Evolutionary conservation across 345 rosid species (phyloP).

Genomic region (Lepidium aucheri): DNA sequence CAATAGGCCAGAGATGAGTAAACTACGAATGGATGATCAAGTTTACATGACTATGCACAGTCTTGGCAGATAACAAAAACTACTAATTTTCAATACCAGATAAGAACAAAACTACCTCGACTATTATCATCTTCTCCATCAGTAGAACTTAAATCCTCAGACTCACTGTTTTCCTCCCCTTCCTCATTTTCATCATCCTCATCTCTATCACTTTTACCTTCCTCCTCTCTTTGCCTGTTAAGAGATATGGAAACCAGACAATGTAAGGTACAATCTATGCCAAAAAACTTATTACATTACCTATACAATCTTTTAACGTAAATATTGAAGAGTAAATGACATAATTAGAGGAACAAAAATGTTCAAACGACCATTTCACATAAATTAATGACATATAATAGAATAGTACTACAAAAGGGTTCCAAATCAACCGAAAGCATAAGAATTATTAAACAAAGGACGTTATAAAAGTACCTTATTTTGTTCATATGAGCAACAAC

Average conservation of each 20-base stretch:
- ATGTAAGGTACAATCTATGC: not conserved
- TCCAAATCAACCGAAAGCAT: not conserved
- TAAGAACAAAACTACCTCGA: conserved; percentile 21
- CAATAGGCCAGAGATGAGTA: not conserved
- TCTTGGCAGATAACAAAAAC: not conserved
- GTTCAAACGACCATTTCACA: not conserved
- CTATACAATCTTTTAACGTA: not conserved
- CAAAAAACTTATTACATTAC: not conserved
- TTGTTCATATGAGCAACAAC: conserved; percentile 36
- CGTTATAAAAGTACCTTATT: conserved; percentile 35
- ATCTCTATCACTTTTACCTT: conserved; percentile 46
- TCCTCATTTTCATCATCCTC: conserved; percentile 35
- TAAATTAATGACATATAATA: not conserved
- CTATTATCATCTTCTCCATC: conserved; percentile 31
- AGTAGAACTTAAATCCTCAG: conserved; percentile 29
- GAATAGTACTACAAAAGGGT: not conserved
- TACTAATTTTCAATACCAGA: not conserved
- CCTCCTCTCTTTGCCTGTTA: conserved; percentile 48
- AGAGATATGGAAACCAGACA: not conserved
- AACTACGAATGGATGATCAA: not conserved
- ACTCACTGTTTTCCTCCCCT: conserved; percentile 37
- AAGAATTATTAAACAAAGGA: not conserved
- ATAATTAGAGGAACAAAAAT: not conserved
- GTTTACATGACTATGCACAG: not conserved
- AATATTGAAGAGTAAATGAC: not conserved